Percentiles rank a stretch among this genome's conserved stretches.
These are phyloP conservation scores for Amphicarpaea edgeworthii DNA, from an alignment of 306 rosid species.

Conservation along the genomic window DNA sequence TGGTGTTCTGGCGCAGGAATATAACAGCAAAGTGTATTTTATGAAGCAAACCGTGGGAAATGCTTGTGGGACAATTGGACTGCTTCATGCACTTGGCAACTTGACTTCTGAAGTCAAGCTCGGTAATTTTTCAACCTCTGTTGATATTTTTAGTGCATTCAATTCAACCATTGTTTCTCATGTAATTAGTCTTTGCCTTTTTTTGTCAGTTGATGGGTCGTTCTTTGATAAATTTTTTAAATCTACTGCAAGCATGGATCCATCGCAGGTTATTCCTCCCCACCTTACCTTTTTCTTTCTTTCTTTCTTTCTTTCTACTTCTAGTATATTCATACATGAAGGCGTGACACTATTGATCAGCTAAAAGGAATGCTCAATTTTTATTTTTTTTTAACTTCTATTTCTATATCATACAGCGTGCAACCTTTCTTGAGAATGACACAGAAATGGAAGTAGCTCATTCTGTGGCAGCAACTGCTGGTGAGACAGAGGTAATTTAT, in stretches of 20 bases:
- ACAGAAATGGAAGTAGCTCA: constrained; percentile 94
- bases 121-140: constrained; percentile 51
- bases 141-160: neutral
- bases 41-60: constrained; percentile 97
- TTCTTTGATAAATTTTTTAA: constrained; percentile 83
- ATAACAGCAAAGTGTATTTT: constrained; percentile 65
- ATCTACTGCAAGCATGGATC: constrained; percentile 79
- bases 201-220: constrained; percentile 77
- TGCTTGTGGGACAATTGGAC: constrained; percentile 97
- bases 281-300: constrained; percentile 12
- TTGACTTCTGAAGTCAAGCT: constrained; percentile 75
- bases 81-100: constrained; percentile 94
- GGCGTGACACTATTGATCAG: constrained; percentile 1
- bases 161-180: neutral
- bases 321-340: neutral
- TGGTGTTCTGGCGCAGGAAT: constrained; percentile 60
- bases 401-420: constrained; percentile 66
- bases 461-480: constrained; percentile 86
- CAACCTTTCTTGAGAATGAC: constrained; percentile 80
- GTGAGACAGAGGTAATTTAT: constrained; percentile 80
- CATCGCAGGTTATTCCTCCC: constrained; percentile 63
- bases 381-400: constrained; percentile 12
- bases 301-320: constrained; percentile 16
- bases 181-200: constrained; percentile 1
- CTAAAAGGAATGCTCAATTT: constrained; percentile 20